Base-by-base conservation (phyloP, 306 rosid species). In the Castanopsis chinensis region DNA sequence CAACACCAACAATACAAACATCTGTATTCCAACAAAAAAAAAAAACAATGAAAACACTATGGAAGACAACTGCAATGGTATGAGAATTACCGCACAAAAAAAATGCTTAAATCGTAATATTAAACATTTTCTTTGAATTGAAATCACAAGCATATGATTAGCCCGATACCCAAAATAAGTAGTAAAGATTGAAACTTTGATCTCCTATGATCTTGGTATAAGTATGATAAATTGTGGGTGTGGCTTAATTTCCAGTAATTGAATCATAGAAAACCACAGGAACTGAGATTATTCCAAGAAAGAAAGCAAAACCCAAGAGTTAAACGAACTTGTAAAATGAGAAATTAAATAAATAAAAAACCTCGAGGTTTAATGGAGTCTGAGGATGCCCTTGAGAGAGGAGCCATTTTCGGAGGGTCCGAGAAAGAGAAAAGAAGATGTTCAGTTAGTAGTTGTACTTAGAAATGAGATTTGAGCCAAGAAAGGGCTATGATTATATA, bases 1-100 rank as follows among this genome's bases (percentile, higher is more conserved):
- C 93, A 82, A 92, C 92, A 68, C 99, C 99, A 59, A 94, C 99
- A 76, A 94, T 83, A 80, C 97, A 94, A 73, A 90, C 97, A 92
- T 94, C 97, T 92, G 91, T 33, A 65, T 25, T 49, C 61, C 45
- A 8, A 41, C 8, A 41, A 41, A 7, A 0, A 37, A 37, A 37
- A 27, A 1, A 27, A 27, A 27, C 30, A 33, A 33, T 35, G 19
- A 17, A 74, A 77, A 61, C 30, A 75, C 6, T 65, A 71, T 19
- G 72, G 23, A 45, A 43, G 27, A 15, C 8, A 76, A 37, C 69
- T n/a, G 28, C 45, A 21, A 57, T 37, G 5, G 23, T 51, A 9
- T 49, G 55, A 82, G 71, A 15, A 65, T 65, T 32, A 18, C 23
- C 5, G 1, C 37, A 5, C 41, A 33, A 35, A 18, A 17, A 65